Base-by-base conservation (phyloP, 148 eudicot species). In the Selenicereus undatus region DNA sequence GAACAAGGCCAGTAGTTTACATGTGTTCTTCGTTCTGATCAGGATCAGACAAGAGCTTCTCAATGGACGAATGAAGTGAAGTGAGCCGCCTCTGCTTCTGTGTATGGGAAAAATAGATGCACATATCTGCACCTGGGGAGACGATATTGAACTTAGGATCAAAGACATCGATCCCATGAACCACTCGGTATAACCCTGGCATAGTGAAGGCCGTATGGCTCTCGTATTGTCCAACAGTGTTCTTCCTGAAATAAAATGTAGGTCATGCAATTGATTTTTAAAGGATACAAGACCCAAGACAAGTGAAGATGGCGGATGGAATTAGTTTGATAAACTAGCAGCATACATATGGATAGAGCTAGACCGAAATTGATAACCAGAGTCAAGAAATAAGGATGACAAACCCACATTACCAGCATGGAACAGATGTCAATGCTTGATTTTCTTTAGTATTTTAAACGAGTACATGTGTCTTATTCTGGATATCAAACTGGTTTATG, bases 131-230 rank as follows among this genome's bases (percentile, higher is more conserved):
- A 79, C 98, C 99, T 18, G 99, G 99, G 35, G 99, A 97, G 69
- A 97, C 98, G 18, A 97, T 97, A 86, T 94, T 97, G 85, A 97
- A 97, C 89, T 97, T 97, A 22, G 99, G 95, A 87, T 97, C 98
- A 81, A 94, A 97, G 74, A 97, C 99, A 85, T 97, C 93, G 70
- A 94, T 85, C 72, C 99, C 99, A 52, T 97, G 98, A 71, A 97
- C 99, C 80, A 94, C 99, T 83, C 99, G 90, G 71, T 97, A 97
- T 66, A 90, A 84, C 77, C 91, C 94, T 35, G 99, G 99, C 83
- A 97, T 82, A 29, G 99, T 97, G 87, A 97, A 97, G 79, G 93
- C 91, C 21, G 91, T 78, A 86, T 97, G 99, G 82, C 94, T 97
- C 85, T 97, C 99, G 81, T 97, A 97, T 84, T 97, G 99, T 51